A percentile compares a stretch with the other conserved stretches of the same genome.
Evolutionary conservation across 2,329 filamentous ascomycete genomes (phyloP).

Genomic region (Phialemonium atrogriseum): DNA sequence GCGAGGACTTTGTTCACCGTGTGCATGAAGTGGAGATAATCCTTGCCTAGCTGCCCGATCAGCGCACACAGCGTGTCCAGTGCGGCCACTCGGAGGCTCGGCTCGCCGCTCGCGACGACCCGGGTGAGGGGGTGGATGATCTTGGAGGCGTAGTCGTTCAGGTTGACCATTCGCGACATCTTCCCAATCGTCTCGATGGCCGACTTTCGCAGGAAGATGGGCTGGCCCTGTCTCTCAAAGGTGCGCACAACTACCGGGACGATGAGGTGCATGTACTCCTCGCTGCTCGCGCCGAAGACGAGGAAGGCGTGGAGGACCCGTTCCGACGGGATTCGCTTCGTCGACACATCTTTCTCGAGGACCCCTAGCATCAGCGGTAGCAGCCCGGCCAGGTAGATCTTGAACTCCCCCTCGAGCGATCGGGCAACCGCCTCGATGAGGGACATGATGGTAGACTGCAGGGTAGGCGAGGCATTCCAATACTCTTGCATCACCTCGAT

Average conservation of each 20-base stretch:
- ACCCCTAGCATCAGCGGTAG: slow-evolving; percentile 92
- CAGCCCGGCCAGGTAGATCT: slow-evolving; percentile 83
- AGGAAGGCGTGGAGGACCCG: slow-evolving; percentile 90
- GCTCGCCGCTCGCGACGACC: slow-evolving; percentile 67
- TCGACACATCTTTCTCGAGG: slow-evolving; percentile 74
- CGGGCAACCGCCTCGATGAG: slow-evolving; percentile 90
- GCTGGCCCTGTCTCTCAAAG: slow-evolving; percentile 83
- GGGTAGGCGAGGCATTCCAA: slow-evolving; percentile 71
- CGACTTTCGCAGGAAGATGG: slow-evolving; percentile 68
- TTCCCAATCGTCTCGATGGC: slow-evolving; percentile 94
- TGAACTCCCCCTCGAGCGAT: slow-evolving; percentile 95
- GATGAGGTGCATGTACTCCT: slow-evolving; percentile 99
- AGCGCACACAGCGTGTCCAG: slow-evolving; percentile 91
- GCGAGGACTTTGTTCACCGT: slow-evolving; percentile 85
- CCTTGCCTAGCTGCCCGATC: slow-evolving; percentile 91
- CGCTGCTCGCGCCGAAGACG: slow-evolving; percentile 88
- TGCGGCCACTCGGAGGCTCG: slow-evolving; percentile 67
- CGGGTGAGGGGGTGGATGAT: slow-evolving; percentile 91
- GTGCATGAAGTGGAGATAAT: slow-evolving; percentile 89
- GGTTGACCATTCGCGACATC: slow-evolving; percentile 89
- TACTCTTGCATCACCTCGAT: slow-evolving; percentile 81
- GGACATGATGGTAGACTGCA: slow-evolving; percentile 86
- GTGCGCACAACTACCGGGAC: slow-evolving; percentile 91
- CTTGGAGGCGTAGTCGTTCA: slow-evolving; percentile 92
- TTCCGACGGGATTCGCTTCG: slow-evolving; percentile 74